Evolutionary conservation across 2,329 filamentous ascomycete genomes (phyloP), one percentile per base, ranked within the genome.

Genomic region (Phaeosphaeria sp.): DNA sequence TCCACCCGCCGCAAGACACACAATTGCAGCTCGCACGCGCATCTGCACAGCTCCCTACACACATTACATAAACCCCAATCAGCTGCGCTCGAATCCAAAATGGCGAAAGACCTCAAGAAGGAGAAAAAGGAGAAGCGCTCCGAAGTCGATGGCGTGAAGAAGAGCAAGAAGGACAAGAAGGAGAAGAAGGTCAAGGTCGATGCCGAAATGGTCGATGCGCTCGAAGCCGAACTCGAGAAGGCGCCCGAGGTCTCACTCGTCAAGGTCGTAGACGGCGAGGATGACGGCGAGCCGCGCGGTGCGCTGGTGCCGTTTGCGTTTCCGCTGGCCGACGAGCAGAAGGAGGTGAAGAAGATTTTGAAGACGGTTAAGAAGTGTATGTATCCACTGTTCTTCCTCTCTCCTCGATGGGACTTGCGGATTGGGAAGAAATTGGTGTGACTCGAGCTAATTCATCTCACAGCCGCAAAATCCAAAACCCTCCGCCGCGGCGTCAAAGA

Each of bases 401-500:
- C 17, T 18, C 21, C 22, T 24, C 17, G 18, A 11, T 8, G 20
- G 30, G 9, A 4, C 24, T 18, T 6, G 6, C 21, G 18, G 40
- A 17, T 33, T 8, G 17, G 25, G 13, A 36, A 8, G 20, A 47
- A n/a, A 21, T 9, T 6, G n/a, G n/a, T n/a, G n/a, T n/a, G n/a
- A n/a, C 11, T 43, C 27, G 27, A 51, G 21, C 18, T 17, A 49
- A 51, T 61, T 67, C 59, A 66, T 49, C 45, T 51, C 55, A 57
- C 79, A 98, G 95, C 94, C 69, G 93, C 95, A 72, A 97, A 96
- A 82, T 88, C 92, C 82, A 96, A 96, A 82, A 91, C 92, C 58
- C 91, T 99, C 75, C 96, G 97, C 84, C 93, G 95, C 75, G 95
- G 95, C 76, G 95, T 99, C 67, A 99, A 99, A 82, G 95, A 99